phyloP scores from a whole-genome alignment of 1,284 basidiomycete genomes.

The Mycosarcoma mackinlayi region DNA sequence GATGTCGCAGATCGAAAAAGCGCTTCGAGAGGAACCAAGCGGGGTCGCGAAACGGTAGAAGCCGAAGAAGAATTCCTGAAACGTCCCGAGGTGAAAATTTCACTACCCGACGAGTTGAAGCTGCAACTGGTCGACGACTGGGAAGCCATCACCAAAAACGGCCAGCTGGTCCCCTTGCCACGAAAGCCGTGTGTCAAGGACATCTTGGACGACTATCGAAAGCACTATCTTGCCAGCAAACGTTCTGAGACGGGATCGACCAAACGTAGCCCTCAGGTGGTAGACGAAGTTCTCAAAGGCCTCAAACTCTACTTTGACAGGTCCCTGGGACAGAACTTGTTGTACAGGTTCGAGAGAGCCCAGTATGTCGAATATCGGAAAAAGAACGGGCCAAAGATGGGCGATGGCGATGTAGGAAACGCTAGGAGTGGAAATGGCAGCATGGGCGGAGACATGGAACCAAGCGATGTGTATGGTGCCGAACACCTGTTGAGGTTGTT shows the following conservation, averaged over 20 bases:
- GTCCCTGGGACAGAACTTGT: conserved; percentile 85
- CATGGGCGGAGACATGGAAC: conserved; percentile 73
- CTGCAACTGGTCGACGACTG: conserved; percentile 94
- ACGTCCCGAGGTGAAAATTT: conserved; percentile 89
- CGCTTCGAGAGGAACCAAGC: conserved; percentile 19
- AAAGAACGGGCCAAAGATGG: conserved; percentile 74
- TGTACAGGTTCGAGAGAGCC: conserved; percentile 92
- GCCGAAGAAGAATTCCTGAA: conserved; percentile 73
- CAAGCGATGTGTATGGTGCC: conserved; percentile 91
- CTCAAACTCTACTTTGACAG: conserved; percentile 94
- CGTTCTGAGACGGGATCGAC: background rate
- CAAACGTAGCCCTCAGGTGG: conserved; percentile 70
- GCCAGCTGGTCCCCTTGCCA: conserved; percentile 84
- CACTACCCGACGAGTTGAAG: conserved; percentile 88
- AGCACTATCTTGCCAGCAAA: conserved; percentile 39
- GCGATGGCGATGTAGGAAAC: conserved; percentile 42
- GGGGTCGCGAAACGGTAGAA: conserved; percentile 47
- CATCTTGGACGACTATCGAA: conserved; percentile 79
- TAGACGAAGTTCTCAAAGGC: conserved; percentile 86
- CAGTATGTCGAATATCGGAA: conserved; percentile 88
- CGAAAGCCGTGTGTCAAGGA: conserved; percentile 82
- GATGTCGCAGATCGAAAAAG: conserved; percentile 7
- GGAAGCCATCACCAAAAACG: conserved; percentile 96
- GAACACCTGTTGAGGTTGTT: conserved; percentile 93
- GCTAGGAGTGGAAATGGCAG: conserved; percentile 69